Conservation (phyloP, 371 early-diverging fungal genomes). For the Mortierella sp. region DNA sequence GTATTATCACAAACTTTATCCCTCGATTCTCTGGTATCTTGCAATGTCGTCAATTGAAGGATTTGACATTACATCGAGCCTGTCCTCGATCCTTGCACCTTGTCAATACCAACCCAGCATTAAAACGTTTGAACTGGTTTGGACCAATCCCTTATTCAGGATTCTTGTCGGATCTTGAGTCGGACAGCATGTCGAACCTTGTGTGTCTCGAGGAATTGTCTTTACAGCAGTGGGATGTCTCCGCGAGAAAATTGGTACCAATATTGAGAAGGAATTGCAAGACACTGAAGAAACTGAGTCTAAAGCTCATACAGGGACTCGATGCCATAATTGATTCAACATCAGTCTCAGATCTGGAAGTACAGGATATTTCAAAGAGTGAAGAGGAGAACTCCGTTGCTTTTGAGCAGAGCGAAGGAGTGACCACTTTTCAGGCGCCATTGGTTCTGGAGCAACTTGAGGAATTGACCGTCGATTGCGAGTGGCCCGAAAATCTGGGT, state of each 20-base stretch:
- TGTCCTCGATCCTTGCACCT: slow-evolving; percentile 4
- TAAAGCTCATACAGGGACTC: slow-evolving; percentile 1
- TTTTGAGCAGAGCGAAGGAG: background rate
- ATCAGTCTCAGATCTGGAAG: background rate
- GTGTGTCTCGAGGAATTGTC: slow-evolving; percentile 6
- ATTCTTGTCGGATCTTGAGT: slow-evolving; percentile 9
- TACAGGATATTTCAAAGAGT: background rate
- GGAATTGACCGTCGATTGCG: slow-evolving; percentile 20
- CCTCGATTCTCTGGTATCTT: background rate
- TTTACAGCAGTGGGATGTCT: slow-evolving; percentile 24
- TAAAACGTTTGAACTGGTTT: slow-evolving; percentile 17
- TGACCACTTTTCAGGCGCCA: background rate
- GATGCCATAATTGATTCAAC: slow-evolving; percentile 6
- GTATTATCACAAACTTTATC: slow-evolving; percentile 8
- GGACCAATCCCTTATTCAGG: slow-evolving; percentile 22
- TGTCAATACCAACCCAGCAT: background rate
- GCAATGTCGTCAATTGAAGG: slow-evolving; percentile 13
- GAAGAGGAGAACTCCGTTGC: background rate
- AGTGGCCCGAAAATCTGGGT: slow-evolving; percentile 27
- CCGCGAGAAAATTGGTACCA: background rate
- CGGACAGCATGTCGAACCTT: background rate
- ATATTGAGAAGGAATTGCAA: background rate
- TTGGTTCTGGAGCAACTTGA: slow-evolving; percentile 7
- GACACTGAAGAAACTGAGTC: background rate
- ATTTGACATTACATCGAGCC: slow-evolving; percentile 9